phyloP scores from a whole-genome alignment of 306 rosid species.

The Notholithocarpus densiflorus region DNA sequence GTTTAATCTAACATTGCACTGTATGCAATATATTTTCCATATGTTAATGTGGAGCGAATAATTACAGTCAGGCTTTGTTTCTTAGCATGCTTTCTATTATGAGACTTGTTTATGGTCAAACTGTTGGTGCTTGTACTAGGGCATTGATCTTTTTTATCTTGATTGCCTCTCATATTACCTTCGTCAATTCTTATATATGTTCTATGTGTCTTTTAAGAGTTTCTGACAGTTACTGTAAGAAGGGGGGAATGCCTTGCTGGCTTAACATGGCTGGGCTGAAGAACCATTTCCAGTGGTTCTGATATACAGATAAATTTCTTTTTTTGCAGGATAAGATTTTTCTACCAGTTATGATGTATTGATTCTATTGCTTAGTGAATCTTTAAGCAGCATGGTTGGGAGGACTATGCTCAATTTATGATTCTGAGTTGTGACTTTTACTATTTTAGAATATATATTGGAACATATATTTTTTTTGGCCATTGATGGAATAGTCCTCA shows the following conservation, averaged over 20 bases:
- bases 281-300: neutral
- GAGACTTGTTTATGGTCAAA: neutral
- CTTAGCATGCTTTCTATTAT: neutral
- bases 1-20: constrained; percentile 12
- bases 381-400: too few species aligned
- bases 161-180: neutral
- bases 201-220: neutral
- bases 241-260: neutral
- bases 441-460: neutral
- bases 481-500: neutral
- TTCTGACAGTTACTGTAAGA: neutral
- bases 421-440: neutral
- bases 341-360: neutral
- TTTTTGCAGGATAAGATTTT: neutral
- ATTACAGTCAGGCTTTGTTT: neutral
- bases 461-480: neutral
- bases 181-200: neutral
- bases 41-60: neutral
- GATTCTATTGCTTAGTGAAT: neutral
- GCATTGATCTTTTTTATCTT: neutral
- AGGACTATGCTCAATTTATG: neutral
- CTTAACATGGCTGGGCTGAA: neutral
- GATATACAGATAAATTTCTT: neutral
- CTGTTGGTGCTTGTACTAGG: neutral
- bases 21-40: neutral